Base-by-base conservation (phyloP, 768 basidiomycete species). In the Mycena amicta region DNA sequence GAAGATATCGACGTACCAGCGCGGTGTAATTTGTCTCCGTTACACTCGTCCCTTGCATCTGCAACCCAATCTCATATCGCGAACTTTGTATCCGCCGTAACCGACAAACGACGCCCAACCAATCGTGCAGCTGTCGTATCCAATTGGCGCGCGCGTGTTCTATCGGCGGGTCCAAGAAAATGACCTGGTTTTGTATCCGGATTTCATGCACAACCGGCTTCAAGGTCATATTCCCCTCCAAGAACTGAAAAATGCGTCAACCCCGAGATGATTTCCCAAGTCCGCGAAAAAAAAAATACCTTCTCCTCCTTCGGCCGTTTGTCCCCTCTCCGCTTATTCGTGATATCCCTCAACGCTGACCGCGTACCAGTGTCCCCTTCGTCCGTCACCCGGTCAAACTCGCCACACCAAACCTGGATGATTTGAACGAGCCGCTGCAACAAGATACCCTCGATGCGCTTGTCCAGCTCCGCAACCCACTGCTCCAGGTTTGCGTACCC, bases 111-210 rank as follows among this genome's bases (percentile, higher is more conserved):
- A 97, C 83, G 52, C 93, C 92, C 15, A 98, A 78, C 88, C 93
- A 93, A 57, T 90, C 88, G 66, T 98, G 95, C 60, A 97, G 74
- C 69, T 95, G 91, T 45, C 81, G 83, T 59, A 95, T 83, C 95
- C 95, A 98, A 8, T 83, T 89, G 50, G 90, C 85, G 40, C 95
- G 86, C 0, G 96, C 94, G 66, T 92, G 85, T 72, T 98, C 96
- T 76, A 98, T 93, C 58, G 97, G 97, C 26, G 97, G 97, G 71
- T 98, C 96, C 52, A 98, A 80, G 78, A 97, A 98, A 72, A 99
- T 98, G 62, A 98, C 93, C 71, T 99, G 97, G 70, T 99, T 97
- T 69, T 95, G 92, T 82, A 98, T 98, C 74, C 95, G 85, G 62
- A 98, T 92, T 71, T 98, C 96, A 72, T 98, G 95, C 5, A 96